phyloP scores from a whole-genome alignment of 768 basidiomycete species.

The Suillus clintonianus region DNA sequence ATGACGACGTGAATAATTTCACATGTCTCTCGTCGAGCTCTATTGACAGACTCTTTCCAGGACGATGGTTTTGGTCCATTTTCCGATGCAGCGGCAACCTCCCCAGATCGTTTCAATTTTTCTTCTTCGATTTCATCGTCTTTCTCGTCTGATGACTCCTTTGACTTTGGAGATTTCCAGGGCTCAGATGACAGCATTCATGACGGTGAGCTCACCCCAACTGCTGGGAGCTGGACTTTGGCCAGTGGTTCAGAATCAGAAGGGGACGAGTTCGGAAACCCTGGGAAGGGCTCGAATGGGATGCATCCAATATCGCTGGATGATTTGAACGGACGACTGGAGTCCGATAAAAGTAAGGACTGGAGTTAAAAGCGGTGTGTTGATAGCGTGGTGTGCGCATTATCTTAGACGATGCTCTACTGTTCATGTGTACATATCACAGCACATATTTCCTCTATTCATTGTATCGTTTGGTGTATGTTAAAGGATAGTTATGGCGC shows the following conservation, averaged over 20 bases:
- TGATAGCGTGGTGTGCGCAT: neutral
- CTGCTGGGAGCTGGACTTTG: conserved; percentile 71
- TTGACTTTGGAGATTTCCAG: conserved; percentile 83
- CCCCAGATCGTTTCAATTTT: conserved; percentile 56
- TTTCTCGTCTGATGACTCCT: conserved; percentile 68
- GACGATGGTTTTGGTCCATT: conserved; percentile 82
- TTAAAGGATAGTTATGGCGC: conserved; percentile 19
- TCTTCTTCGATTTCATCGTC: conserved; percentile 49
- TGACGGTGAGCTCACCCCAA: conserved; percentile 58
- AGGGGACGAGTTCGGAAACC: conserved; percentile 28
- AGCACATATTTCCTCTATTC: neutral
- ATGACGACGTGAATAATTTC: conserved; percentile 50
- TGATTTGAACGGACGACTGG: conserved; percentile 24
- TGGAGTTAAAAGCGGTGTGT: conserved; percentile 12
- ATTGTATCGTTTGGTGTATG: neutral
- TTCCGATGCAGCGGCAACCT: conserved; percentile 59
- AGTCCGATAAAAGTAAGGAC: conserved; percentile 6
- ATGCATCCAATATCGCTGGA: conserved; percentile 31
- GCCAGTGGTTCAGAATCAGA: conserved; percentile 42
- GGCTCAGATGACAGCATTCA: conserved; percentile 35
- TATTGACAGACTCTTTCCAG: conserved; percentile 20
- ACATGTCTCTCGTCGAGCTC: conserved; percentile 3
- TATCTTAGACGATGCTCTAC: neutral
- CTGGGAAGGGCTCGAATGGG: conserved; percentile 11
- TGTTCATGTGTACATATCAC: conserved; percentile 4